Evolutionary conservation across 176 grass and related monocot species (phyloP).

Genomic region (Eleusine indica): DNA sequence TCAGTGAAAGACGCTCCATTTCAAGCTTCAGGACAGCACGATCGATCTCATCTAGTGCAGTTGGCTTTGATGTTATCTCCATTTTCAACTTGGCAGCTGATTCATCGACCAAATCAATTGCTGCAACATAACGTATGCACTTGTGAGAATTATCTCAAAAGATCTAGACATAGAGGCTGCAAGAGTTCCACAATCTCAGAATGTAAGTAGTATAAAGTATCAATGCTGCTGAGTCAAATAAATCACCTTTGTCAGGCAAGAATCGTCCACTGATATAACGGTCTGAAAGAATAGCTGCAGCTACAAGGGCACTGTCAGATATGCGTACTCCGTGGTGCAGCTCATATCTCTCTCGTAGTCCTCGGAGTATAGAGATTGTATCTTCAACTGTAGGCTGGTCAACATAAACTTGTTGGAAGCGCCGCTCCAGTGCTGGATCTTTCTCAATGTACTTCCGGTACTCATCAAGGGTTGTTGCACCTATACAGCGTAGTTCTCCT

Average conservation of each 20-base stretch:
- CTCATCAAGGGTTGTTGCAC: constrained; percentile 96
- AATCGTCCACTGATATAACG: constrained; percentile 97
- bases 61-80: constrained; percentile 99
- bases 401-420: constrained; percentile 99
- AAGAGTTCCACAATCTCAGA: constrained; percentile 15
- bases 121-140: constrained; percentile 48
- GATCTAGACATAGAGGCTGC: constrained; percentile 8
- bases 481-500: constrained; percentile 94
- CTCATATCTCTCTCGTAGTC: constrained; percentile 92
- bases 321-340: constrained; percentile 96
- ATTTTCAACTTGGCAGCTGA: constrained; percentile 98
- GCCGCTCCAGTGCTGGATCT: constrained; percentile 94
- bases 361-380: constrained; percentile 93
- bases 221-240: neutral
- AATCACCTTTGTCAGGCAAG: constrained; percentile 97
- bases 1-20: constrained; percentile 97
- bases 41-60: constrained; percentile 94
- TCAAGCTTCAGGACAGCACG: constrained; percentile 92
- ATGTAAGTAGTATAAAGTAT: constrained; percentile 5
- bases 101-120: constrained; percentile 98
- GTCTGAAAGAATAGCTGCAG: constrained; percentile 86
- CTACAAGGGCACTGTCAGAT: constrained; percentile 92
- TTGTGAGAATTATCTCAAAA: constrained; percentile 35
- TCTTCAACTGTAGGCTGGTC: constrained; percentile 96
- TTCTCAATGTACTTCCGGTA: constrained; percentile 99